Evolutionary conservation across 169 alveolate genomes (phyloP), one percentile per base, ranked within the genome.

Genomic region (Ichthyophthirius multifiliis): DNA sequence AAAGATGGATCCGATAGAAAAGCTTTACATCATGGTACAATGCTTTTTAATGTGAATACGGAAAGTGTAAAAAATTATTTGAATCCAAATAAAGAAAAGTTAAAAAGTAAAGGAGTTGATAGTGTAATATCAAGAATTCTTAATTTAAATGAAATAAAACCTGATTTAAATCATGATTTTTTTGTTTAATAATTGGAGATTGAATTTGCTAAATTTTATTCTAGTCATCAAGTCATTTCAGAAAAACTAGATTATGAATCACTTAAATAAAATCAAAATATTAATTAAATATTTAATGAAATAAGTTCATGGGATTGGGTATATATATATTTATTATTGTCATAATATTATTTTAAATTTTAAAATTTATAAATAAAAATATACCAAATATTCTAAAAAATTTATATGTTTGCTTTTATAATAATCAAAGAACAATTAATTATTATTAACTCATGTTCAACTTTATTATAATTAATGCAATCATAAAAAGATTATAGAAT

Each of bases 11-110:
- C 47, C 4, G 93, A 89, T 3, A 88, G 46, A 76, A 83, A 83
- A 64, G 78, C 97, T 2, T 83, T 96, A n/a, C 99, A 96, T 75
- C 99, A 96, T 84, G 99, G 99, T 1, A 96, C 99, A 0, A 90
- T 96, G 95, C 81, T 94, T 35, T 62, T 94, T 13, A 85, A 94
- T 75, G 76, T 92, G 12, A 86, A 94, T 71, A 83, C 81, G 65
- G 83, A 89, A 3, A 89, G 92, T 9, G 74, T 94, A 30, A 81
- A 48, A 35, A 88, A 84, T 45, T 93, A 93, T 73, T 81, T 94
- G 43, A 94, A 96, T 27, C 97, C 97, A 6, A 92, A 90, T 43
- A 93, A 90, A 74, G 91, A 92, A 12, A 94, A 92, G 67, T 88
- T 92, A 0, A 67, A 67, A 67, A 67, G 75, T 65, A 88, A 87